phyloP scores from a whole-genome alignment of 345 rosid genomes.

The Raphanus raphanistrum region DNA sequence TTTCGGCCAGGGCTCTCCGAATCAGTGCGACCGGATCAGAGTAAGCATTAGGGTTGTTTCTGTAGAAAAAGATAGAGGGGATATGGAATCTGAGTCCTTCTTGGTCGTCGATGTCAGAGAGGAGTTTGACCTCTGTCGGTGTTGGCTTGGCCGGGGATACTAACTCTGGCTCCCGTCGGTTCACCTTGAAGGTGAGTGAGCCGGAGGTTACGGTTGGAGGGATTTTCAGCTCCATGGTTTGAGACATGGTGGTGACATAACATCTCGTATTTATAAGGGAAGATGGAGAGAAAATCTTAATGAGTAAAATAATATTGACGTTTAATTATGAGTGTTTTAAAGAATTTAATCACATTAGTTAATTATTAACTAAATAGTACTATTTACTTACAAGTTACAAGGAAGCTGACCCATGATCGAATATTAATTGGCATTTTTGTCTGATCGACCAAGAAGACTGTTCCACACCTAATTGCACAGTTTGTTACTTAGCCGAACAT shows the following conservation, averaged over 20 bases:
- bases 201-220: conserved; percentile 2
- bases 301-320: background rate
- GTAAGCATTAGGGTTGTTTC: conserved; percentile 21
- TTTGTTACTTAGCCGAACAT: background rate
- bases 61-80: conserved; percentile 43
- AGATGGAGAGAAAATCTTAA: background rate
- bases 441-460: background rate
- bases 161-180: conserved; percentile 38
- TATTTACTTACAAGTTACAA: background rate
- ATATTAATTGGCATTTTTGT: too few relatives aligned
- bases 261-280: background rate
- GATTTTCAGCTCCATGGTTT: conserved; percentile 16
- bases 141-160: conserved; percentile 52
- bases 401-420: background rate
- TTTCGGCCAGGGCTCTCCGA: conserved; percentile 31
- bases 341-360: background rate
- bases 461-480: background rate
- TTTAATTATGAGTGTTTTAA: background rate
- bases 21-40: conserved; percentile 31
- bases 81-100: conserved; percentile 48
- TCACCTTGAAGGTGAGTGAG: conserved; percentile 43
- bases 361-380: background rate
- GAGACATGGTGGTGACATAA: background rate
- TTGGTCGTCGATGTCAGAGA: conserved; percentile 66
- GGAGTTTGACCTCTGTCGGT: conserved; percentile 45